Conservation (phyloP, 768 basidiomycete genomes). For the Suillus weaverae region DNA sequence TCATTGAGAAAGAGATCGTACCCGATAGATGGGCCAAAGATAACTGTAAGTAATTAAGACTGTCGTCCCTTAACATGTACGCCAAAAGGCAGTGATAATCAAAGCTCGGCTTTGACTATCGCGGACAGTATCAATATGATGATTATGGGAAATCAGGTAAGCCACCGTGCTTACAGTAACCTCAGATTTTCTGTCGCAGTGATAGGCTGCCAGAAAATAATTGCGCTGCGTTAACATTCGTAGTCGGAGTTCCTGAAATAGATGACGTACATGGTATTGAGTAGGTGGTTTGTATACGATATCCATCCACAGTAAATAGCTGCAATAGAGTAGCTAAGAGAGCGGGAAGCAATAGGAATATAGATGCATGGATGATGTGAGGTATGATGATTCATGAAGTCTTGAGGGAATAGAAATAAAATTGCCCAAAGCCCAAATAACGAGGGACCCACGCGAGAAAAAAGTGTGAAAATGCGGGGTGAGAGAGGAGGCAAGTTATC, state of each 20-base stretch:
- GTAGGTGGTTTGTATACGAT: not conserved
- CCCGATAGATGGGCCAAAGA: too few relatives aligned
- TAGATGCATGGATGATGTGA: slow-evolving; percentile 1
- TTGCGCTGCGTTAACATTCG: not conserved
- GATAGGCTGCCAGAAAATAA: too few relatives aligned
- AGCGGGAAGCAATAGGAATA: not conserved
- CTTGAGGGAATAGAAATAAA: not conserved
- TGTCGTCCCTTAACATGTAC: too few relatives aligned
- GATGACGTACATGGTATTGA: not conserved
- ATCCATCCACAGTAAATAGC: not conserved
- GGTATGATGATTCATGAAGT: not conserved
- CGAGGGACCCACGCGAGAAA: not conserved
- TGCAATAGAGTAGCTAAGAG: slow-evolving; percentile 1
- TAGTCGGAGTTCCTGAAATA: not conserved
- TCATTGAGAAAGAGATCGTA: too few relatives aligned
- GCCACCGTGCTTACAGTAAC: too few relatives aligned
- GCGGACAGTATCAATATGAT: too few relatives aligned
- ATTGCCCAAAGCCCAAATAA: not conserved
- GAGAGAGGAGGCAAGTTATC: slow-evolving; percentile 5
- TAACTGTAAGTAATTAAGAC: too few relatives aligned
- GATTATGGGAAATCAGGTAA: too few relatives aligned
- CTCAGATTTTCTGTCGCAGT: too few relatives aligned
- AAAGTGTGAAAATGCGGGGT: not conserved
- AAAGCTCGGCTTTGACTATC: too few relatives aligned
- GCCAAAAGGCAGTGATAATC: too few relatives aligned